Evolutionary conservation across 257 asterid species (phyloP), one percentile per base, ranked within the genome.

Genomic region (Hygrophila difformis): DNA sequence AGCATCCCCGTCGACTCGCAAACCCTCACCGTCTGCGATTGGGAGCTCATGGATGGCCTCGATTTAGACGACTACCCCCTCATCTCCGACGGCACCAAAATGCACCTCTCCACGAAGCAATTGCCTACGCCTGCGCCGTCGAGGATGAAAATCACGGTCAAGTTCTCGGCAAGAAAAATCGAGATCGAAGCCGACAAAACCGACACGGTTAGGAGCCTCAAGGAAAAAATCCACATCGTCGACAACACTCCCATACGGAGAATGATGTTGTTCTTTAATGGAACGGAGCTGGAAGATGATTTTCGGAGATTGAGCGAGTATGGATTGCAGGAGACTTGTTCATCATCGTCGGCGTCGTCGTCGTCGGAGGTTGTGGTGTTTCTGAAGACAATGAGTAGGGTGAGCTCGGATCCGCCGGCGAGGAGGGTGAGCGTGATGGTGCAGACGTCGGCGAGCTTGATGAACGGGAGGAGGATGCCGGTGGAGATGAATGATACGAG

Each of bases 171-270:
- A 4, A 45, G 77, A 34, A 73, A 68, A 34, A 39, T 73, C 20
- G 57, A 58, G 15, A 47, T 82, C 1, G 72, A 76, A 1, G 76
- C 74, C 1, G 83, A 72, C 9, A 33, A 34, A 7, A 56, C 55
- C 17, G 94, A 85, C 66, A 78, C 87, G 0, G 78, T 85, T 36
- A 60, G 73, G 14, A 78, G 82, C 74, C 65, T 85, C 12, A 85
- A 79, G 53, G 94, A 81, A 58, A 85, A 85, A 39, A 85, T 85
- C 64, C 94, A 85, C 60, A 71, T 78, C 4, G 53, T 76, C 0
- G 81, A 78, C 14, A 87, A 81, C 10, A 72, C 86, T 6, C 81
- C 94, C 0, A 85, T 78, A 39, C 61, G 53, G 34, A 59, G 86
- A 51, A 74, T 82, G 92, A 29, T 74, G 3, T 20, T 85, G 14